Evolutionary conservation across 2,329 filamentous ascomycete genomes (phyloP), one percentile per base, ranked within the genome.

Genomic region (Fusarium pseudograminearum): DNA sequence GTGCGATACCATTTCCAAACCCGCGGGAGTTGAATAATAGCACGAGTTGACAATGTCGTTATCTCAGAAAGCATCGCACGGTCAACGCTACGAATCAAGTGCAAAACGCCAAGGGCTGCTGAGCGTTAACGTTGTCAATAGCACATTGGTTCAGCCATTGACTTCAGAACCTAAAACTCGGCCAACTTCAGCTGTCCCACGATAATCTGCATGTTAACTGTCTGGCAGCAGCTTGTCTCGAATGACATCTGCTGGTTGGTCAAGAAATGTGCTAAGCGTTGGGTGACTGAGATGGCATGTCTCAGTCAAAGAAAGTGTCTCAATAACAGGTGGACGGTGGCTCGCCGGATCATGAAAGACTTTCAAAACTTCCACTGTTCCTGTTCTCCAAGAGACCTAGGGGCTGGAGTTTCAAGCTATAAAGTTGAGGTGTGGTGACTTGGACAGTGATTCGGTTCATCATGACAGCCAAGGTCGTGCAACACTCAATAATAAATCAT

Each of bases 371-470:
- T 46, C 38, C 22, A 30, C 14, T 44, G 33, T 57, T 40, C n/a
- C 26, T 48, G n/a, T 42, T 30, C 20, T 11, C 15, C 38, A 28
- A n/a, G 33, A 28, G 62, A 52, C 28, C 28, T 12, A 30, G 11
- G 56, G 53, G 48, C 40, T 54, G 57, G 62, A 53, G 67, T 70
- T 70, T 70, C 62, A 70, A 58, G n/a, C 41, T 55, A 31, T 16
- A 16, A 51, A 18, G 42, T 60, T 70, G 62, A 30, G 64, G 67
- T 67, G 54, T 70, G 47, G 51, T 58, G 64, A 47, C 30, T 36
- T 46, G 48, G 20, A 48, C 22, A n/a, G n/a, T n/a, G 61, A 65
- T 65, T 65, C 42, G 62, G 38, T 45, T 33, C 40, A 52, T 16
- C 33, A 33, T 46, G 46, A 61, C 20, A 42, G 52, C 45, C 61